A percentile compares a stretch with the other conserved stretches of the same genome.
Conservation (phyloP, 1,139 yeast species). For the Blastobotrys capitulatus region DNA sequence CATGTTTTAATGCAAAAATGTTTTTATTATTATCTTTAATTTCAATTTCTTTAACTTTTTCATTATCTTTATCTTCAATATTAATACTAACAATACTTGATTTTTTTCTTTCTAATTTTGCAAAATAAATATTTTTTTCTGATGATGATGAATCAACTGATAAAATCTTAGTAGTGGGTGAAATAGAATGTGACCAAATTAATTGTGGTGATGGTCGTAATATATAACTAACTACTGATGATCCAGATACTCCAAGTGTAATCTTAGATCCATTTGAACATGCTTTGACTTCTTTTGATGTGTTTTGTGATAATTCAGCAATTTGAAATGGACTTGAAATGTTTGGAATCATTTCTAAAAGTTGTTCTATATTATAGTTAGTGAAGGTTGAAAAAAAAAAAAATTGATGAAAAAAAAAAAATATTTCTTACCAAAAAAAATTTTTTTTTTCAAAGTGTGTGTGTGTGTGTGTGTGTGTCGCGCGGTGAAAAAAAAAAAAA, state of each 20-base stretch:
- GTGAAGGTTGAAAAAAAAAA: background rate
- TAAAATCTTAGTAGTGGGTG: constrained; percentile 46
- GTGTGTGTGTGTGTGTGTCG: too few relatives aligned
- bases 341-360: constrained; percentile 34
- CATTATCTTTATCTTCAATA: constrained; percentile 14
- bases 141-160: constrained; percentile 18
- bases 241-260: constrained; percentile 67
- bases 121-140: constrained; percentile 12
- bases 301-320: constrained; percentile 28
- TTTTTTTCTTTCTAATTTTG: constrained; percentile 28
- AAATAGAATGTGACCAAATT: constrained; percentile 65
- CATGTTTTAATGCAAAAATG: constrained; percentile 16
- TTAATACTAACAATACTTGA: constrained; percentile 18
- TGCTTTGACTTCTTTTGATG: constrained; percentile 15
- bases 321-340: constrained; percentile 32
- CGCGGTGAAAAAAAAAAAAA: too few relatives aligned
- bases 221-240: constrained; percentile 65
- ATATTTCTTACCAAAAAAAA: background rate
- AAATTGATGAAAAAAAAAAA: too few relatives aligned
- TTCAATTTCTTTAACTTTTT: constrained; percentile 6
- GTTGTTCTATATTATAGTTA: background rate
- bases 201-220: constrained; percentile 78
- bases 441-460: constrained; percentile 3
- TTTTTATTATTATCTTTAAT: constrained; percentile 14
- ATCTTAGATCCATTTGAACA: constrained; percentile 15